These are phyloP conservation scores for Selaginella tamariscina DNA, from an alignment of 75 land plant species.

Conservation along the genomic window DNA sequence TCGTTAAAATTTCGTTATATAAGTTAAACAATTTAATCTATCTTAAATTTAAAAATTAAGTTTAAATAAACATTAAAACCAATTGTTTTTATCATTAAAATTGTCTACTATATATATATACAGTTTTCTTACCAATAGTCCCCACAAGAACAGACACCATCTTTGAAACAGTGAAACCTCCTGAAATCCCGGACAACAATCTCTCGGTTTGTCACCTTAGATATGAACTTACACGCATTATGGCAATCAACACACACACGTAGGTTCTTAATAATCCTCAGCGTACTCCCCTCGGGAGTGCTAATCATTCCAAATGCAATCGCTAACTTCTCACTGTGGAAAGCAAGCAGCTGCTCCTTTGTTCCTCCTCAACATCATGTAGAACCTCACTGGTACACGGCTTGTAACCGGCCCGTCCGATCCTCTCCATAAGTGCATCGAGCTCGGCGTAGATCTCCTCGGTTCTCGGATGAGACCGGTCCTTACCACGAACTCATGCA, in stretches of 20 bases:
- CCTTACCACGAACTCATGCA: constrained; percentile 18
- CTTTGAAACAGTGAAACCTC: neutral
- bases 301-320: constrained; percentile 15
- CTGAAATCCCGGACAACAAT: neutral
- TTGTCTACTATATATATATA: neutral
- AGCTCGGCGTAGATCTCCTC: constrained; percentile 9
- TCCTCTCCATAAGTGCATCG: constrained; percentile 4
- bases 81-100: too few species aligned
- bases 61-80: too few species aligned
- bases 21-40: too few species aligned
- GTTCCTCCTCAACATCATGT: constrained; percentile 17
- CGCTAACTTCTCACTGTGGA: constrained; percentile 16
- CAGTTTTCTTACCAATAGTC: neutral
- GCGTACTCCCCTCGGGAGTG: constrained; percentile 9
- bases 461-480: neutral
- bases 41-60: too few species aligned
- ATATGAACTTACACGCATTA: neutral
- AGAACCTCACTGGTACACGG: constrained; percentile 8
- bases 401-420: constrained; percentile 13
- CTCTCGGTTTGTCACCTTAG: neutral
- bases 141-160: neutral
- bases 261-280: constrained; percentile 14
- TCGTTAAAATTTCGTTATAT: too few species aligned
- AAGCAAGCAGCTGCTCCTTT: constrained; percentile 7
- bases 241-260: constrained; percentile 16